Base-by-base conservation (phyloP, 129 eudicot species). In the Ambrosia artemisiifolia region DNA sequence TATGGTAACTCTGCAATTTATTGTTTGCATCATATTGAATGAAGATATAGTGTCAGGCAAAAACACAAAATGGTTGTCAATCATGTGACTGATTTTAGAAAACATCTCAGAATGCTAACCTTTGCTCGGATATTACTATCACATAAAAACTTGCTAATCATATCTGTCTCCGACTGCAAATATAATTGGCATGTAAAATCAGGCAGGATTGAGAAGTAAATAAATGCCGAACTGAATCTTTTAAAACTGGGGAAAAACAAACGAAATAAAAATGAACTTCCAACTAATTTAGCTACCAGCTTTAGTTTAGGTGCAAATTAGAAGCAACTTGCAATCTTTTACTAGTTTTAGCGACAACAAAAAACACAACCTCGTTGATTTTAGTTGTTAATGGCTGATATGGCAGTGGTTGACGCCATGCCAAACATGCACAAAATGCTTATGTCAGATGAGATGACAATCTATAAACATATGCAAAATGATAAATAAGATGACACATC, bases 81-180 rank as follows among this genome's bases (percentile, higher is more conserved):
- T n/a, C 47, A 35, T 63, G 76, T 33, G 61, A 65, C 61, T 33
- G 18, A 65, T 24, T 38, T 36, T 63, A 82, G 56, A 14, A 69
- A 36, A 59, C 40, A 65, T 34, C 34, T 42, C 63, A 55, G 1
- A 20, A 75, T 57, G 6, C 86, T 67, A 78, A 95, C 99, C 99
- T 82, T 95, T 49, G 99, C 89, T 50, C 73, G 76, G 73, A 95
- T 90, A 82, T 95, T 95, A 80, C 83, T 85, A 73, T 95, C 99
- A 76, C 87, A 54, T 42, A 95, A 83, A 79, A 84, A 84, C 82
- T 90, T 90, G 89, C 96, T 88, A 72, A 95, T 88, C 75, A 66
- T 84, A 69, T 95, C 99, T 63, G 96, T 94, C 77, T 94, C 97
- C 7, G 63, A 80, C 99, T 90, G 89, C 83, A 86, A 18, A 76